These are phyloP conservation scores for Prunella vulgaris DNA, from an alignment of 257 asterid species.

Conservation along the genomic window DNA sequence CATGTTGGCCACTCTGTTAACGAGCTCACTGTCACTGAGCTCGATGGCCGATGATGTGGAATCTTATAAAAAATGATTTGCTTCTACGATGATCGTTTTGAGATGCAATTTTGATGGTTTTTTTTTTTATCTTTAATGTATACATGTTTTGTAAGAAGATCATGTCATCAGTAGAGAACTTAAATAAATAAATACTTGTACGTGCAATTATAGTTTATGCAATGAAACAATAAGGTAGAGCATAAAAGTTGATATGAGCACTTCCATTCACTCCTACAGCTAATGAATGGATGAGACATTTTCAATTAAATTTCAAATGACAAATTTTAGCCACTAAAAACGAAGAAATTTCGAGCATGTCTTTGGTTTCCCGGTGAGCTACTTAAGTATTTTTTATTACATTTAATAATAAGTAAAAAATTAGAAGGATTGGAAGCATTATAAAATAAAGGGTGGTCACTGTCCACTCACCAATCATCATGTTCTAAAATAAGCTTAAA, in stretches of 20 bases:
- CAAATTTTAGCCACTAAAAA: background rate
- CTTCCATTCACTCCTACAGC: background rate
- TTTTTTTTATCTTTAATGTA: background rate
- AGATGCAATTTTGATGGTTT: background rate
- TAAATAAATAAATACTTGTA: no score
- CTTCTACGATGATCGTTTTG: background rate
- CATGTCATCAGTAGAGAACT: background rate
- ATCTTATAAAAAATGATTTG: background rate
- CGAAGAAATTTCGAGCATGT: background rate
- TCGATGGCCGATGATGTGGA: slow-evolving; percentile 34
- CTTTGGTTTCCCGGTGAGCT: background rate
- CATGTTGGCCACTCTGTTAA: slow-evolving; percentile 31
- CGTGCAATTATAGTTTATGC: no score
- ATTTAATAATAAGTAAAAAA: no score
- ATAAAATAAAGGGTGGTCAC: background rate
- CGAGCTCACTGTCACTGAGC: slow-evolving; percentile 31
- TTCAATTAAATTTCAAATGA: background rate
- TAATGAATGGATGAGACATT: background rate
- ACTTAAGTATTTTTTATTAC: background rate
- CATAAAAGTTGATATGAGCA: no score
- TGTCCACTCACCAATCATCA: background rate
- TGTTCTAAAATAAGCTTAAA: background rate
- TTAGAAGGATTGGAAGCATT: background rate
- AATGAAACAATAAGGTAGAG: background rate
- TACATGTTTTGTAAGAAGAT: background rate